Evolutionary conservation across 1,284 basidiomycete genomes (phyloP).

Genomic region (Mycena sp.): DNA sequence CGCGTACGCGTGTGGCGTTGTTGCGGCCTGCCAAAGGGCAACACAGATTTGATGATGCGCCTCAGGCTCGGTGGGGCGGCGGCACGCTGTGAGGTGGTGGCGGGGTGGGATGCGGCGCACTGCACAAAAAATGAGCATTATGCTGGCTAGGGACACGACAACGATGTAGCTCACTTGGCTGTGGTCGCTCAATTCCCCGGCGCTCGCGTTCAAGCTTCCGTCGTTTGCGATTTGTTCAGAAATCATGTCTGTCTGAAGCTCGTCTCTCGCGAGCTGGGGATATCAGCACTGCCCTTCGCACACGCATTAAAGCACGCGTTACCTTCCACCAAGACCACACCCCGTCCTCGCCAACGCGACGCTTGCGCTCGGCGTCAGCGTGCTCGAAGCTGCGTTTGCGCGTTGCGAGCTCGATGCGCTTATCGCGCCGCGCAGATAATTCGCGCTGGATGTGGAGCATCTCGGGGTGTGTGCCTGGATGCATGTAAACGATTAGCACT

Average conservation of each 20-base stretch:
- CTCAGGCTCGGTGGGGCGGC: slow-evolving; percentile 56
- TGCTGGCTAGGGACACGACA: too few species aligned
- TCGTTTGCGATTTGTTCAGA: slow-evolving; percentile 85
- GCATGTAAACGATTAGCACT: too few species aligned
- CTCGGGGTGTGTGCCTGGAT: slow-evolving; percentile 76
- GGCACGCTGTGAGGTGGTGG: slow-evolving; percentile 51
- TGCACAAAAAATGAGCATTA: slow-evolving; percentile 33
- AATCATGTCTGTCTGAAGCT: slow-evolving; percentile 85
- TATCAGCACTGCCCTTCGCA: slow-evolving; percentile 14
- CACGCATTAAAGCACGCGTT: slow-evolving; percentile 33
- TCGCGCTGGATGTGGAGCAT: slow-evolving; percentile 81
- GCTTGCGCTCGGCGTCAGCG: slow-evolving; percentile 62
- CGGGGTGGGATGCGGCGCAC: slow-evolving; percentile 60
- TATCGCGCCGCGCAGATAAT: slow-evolving; percentile 76
- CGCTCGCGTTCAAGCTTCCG: slow-evolving; percentile 85
- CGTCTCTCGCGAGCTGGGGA: slow-evolving; percentile 68
- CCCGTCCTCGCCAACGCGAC: slow-evolving; percentile 67
- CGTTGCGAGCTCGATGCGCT: slow-evolving; percentile 76
- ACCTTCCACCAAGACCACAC: slow-evolving; percentile 86
- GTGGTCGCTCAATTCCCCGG: slow-evolving; percentile 76
- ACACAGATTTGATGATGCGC: slow-evolving; percentile 55
- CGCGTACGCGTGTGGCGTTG: slow-evolving; percentile 11
- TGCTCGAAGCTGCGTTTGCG: slow-evolving; percentile 74
- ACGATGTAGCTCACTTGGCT: slow-evolving; percentile 58
- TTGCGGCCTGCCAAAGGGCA: slow-evolving; percentile 36